Evolutionary conservation across 2,329 filamentous ascomycete genomes (phyloP).

Genomic region (Aphanocladium album): DNA sequence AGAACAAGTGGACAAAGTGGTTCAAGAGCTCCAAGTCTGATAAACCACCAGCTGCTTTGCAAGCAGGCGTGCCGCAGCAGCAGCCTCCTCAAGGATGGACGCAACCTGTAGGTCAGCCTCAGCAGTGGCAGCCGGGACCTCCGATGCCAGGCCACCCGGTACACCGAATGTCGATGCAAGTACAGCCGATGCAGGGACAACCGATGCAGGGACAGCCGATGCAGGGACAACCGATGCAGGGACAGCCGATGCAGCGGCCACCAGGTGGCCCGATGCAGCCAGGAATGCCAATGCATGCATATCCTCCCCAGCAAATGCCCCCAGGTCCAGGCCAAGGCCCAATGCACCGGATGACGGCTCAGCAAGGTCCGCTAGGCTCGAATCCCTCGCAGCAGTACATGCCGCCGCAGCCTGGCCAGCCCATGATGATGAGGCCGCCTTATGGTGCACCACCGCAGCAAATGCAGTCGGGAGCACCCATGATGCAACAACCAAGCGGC

Average conservation of each 20-base stretch:
- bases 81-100: slow-evolving; percentile 8
- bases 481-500: not conserved
- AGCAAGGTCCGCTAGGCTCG: not conserved
- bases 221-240: not conserved
- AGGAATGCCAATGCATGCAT: not conserved
- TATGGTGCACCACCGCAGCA: not conserved
- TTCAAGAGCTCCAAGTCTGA: slow-evolving; percentile 23
- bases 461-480: not conserved
- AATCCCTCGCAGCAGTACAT: not conserved
- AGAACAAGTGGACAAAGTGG: slow-evolving; percentile 26
- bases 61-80: not conserved
- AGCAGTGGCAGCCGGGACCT: not conserved
- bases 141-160: not conserved
- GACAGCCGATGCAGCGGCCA: not conserved
- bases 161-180: not conserved
- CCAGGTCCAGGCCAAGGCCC: not conserved
- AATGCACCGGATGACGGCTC: not conserved
- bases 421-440: not conserved
- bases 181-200: not conserved
- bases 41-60: not conserved
- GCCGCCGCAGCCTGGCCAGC: not conserved
- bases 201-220: not conserved
- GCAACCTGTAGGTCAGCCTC: not conserved
- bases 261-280: not conserved
- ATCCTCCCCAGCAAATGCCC: not conserved